These are phyloP conservation scores for Starmerella apis DNA, from an alignment of 805 yeast genomes.

Conservation along the genomic window DNA sequence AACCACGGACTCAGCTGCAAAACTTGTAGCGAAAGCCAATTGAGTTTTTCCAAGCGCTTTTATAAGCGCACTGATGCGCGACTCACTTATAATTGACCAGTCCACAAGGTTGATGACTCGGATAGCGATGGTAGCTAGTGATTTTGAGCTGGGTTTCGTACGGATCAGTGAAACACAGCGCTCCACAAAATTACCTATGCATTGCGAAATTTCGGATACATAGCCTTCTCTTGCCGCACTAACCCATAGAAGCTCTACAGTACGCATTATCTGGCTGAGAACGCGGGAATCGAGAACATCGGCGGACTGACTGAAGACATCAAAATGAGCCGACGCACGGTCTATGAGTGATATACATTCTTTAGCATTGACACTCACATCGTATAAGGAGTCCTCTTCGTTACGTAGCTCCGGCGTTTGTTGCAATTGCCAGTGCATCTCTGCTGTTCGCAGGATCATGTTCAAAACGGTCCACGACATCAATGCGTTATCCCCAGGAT, in stretches of 20 bases:
- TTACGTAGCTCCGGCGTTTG: neutral
- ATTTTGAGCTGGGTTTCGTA: neutral
- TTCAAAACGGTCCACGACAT: constrained; percentile 6
- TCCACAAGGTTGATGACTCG: neutral
- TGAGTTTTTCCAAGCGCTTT: constrained; percentile 1
- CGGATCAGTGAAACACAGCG: neutral
- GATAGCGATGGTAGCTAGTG: neutral
- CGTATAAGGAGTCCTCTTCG: neutral
- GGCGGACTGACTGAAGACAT: constrained; percentile 4
- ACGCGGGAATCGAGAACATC: constrained; percentile 5
- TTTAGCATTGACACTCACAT: neutral
- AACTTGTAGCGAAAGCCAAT: neutral
- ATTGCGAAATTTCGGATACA: neutral
- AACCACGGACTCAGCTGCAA: neutral
- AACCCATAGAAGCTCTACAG: constrained; percentile 3
- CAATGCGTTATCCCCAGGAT: constrained; percentile 1
- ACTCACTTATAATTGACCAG: neutral
- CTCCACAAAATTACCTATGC: neutral
- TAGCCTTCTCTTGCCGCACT: neutral
- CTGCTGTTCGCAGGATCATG: neutral
- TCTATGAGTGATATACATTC: neutral
- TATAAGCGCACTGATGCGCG: neutral
- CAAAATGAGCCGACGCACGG: constrained; percentile 2
- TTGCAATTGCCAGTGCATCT: neutral
- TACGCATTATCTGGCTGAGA: constrained; percentile 3